Base-by-base conservation (phyloP, 257 asterid species). In the Ilex aquifolium region DNA sequence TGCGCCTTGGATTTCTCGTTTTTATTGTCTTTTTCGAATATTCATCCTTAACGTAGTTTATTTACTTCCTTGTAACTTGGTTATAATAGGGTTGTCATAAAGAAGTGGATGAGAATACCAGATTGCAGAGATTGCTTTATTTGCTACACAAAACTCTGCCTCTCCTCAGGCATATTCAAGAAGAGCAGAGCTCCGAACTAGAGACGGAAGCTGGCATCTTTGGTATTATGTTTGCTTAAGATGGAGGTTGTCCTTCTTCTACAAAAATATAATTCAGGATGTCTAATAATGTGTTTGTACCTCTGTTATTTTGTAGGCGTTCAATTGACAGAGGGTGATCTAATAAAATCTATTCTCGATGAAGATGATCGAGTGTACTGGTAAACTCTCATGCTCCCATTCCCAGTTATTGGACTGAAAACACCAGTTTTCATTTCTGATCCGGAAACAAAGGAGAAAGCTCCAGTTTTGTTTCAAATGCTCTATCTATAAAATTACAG, bases 331-430 rank as follows among this genome's bases (percentile, higher is more conserved):
- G 93, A 86, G 72, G 83, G 75, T 44, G 85, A 79, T 72, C 65
- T 86, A 57, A 63, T 63, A 8, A 32, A 73, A 44, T 80, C 88
- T 61, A 53, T 62, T 6, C 69, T 75, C 66, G 90, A 88, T 50
- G 76, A 80, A 44, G 90, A 84, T 71, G 90, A 82, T 60, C 72
- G 93, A 60, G 72, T 86, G 40, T 84, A 72, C 77, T 88, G 96
- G 96, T 86, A 76, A 59, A 68, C 60, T 44, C 60, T 21, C 55
- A 46, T 46, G n/a, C n/a, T 46, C n/a, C 42, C 42, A 36, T 11
- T 46, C n/a, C 42, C 42, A 36, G 42, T 36, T 36, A 36, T 36
- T 36, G 42, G 42, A 36, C 8, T 7, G 7, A 36, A 36, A 36
- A 1, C 42, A 36, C 8, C 42, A 2, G 7, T 36, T 36, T 21